These are phyloP conservation scores for Phytopythium boreale DNA, from an alignment of 352 stramenopile genomes.

Conservation along the genomic window DNA sequence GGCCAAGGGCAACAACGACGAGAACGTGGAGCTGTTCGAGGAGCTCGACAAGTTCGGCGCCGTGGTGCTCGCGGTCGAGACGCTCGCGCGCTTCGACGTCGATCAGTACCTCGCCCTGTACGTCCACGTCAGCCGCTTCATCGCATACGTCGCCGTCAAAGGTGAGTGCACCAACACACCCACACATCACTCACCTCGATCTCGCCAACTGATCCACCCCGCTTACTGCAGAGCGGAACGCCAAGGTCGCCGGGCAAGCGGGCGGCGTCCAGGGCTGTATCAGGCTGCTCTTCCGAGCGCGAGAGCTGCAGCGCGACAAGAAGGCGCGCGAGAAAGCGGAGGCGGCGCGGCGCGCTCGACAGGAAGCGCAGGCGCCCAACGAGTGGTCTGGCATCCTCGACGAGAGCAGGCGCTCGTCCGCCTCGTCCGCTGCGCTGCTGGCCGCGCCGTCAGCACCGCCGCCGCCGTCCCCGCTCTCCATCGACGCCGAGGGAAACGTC, in stretches of 20 bases:
- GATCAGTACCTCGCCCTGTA: constrained; percentile 53
- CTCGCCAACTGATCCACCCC: not conserved
- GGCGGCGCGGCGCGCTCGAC: constrained; percentile 20
- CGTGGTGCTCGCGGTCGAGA: constrained; percentile 32
- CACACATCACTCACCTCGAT: not conserved
- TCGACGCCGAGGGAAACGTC: constrained; percentile 23
- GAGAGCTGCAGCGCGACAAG: constrained; percentile 54
- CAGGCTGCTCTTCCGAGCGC: constrained; percentile 51
- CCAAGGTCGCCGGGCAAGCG: constrained; percentile 54
- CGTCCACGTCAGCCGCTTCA: constrained; percentile 58
- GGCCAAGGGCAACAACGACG: constrained; percentile 5
- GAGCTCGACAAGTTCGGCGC: constrained; percentile 44
- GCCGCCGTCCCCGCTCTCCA: constrained; percentile 13
- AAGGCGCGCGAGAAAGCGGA: constrained; percentile 35
- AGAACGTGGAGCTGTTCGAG: constrained; percentile 24
- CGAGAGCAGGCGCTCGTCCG: constrained; percentile 7
- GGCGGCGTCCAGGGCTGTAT: constrained; percentile 64
- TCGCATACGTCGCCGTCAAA: constrained; percentile 53
- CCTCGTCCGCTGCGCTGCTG: not conserved
- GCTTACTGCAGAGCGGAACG: constrained; percentile 35
- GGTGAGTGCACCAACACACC: constrained; percentile 15
- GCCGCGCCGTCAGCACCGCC: constrained; percentile 9
- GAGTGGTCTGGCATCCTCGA: constrained; percentile 43
- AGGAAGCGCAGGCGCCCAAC: constrained; percentile 17
- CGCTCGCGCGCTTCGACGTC: constrained; percentile 50